Conservation (phyloP, 129 eudicot species). For the Gnaphalium uliginosum region DNA sequence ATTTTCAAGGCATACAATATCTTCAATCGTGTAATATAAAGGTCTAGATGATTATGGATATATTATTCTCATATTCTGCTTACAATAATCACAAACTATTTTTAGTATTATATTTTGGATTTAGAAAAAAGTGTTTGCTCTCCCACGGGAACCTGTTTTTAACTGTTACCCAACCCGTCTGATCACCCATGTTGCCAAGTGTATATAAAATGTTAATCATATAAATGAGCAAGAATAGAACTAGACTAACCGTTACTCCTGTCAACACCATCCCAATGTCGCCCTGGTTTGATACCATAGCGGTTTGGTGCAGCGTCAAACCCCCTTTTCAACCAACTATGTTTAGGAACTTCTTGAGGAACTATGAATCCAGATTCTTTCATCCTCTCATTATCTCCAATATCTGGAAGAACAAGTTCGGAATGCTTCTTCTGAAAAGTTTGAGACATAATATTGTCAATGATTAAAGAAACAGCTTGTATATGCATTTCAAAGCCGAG, state of each 20-base stretch:
- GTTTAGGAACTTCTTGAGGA: constrained; percentile 86
- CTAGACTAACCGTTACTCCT: constrained; percentile 78
- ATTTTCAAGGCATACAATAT: neutral
- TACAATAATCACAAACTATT: neutral
- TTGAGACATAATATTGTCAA: constrained; percentile 7
- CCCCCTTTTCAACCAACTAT: constrained; percentile 88
- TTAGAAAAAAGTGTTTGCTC: neutral
- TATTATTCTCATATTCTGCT: neutral
- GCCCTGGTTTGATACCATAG: constrained; percentile 82
- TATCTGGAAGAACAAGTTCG: constrained; percentile 56
- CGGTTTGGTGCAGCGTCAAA: constrained; percentile 86
- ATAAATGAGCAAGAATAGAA: neutral
- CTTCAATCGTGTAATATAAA: neutral
- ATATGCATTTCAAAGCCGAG: constrained; percentile 7
- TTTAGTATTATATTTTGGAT: too few species aligned
- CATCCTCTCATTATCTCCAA: constrained; percentile 83
- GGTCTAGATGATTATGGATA: neutral
- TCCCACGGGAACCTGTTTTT: neutral
- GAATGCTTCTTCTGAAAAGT: constrained; percentile 61
- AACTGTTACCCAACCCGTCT: neutral
- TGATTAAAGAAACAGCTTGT: neutral
- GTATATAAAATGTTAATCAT: neutral
- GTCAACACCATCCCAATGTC: constrained; percentile 99
- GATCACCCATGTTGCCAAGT: neutral
- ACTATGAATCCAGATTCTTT: constrained; percentile 89